Evolutionary conservation across 768 basidiomycete genomes (phyloP), one percentile per base, ranked within the genome.

Genomic region (Xanthoconium purpureum): DNA sequence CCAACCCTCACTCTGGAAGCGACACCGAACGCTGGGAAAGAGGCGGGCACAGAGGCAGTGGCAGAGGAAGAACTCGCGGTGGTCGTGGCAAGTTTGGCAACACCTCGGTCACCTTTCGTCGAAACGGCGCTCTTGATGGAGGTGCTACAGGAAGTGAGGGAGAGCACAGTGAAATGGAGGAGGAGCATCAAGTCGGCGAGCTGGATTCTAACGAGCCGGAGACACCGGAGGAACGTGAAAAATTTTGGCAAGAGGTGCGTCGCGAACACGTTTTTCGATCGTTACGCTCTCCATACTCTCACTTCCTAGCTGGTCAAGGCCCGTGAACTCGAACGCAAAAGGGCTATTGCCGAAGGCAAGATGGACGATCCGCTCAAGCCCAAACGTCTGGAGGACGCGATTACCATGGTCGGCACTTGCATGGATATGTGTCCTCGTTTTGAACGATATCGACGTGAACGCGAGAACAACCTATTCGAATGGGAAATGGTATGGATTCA

Each of bases 401-500:
- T 95, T 53, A 88, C 87, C n/a, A 87, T 98, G 69, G 83, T 91
- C 14, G 95, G 95, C 24, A 95, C 93, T 1, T 98, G 96, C 66
- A 74, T 79, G 75, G 88, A 91, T 57, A 97, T 98, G 94, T 98
- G 95, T 68, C 94, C 95, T 3, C 84, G 89, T 40, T 97, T 92
- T 66, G 96, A 98, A 71, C 81, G 91, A 29, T 94, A 96, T 70
- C 81, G 93, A 60, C 81, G 96, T 37, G 93, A 98, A 69, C 81
- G 87, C 58, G 91, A 94, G 69, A 90, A 91, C 69, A 91, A 93
- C 62, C 78, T 98, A 1, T 88, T 89, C 58, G 82, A 85, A 63
- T 89, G 87, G 82, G 94, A 97, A 76, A 84, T 80, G 59, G 91
- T 95, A 74, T 60, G 89, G 10, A 38, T 51, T 46, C 30, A 45